phyloP scores from a whole-genome alignment of 1,284 basidiomycete genomes.

The Moesziomyces antarcticus region DNA sequence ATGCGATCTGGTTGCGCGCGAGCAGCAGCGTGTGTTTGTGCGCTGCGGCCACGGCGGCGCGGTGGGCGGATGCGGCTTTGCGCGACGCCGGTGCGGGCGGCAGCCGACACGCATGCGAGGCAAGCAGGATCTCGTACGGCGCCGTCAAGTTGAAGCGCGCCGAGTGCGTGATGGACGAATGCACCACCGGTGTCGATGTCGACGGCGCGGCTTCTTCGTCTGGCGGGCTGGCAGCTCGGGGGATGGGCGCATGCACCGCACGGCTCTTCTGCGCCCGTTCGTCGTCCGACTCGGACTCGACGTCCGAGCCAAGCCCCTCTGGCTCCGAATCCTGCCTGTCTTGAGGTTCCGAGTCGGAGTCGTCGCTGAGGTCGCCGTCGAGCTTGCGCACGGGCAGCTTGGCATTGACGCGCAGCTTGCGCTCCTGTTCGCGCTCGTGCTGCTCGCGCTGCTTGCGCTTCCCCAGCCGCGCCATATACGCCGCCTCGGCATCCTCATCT shows the following conservation, averaged over 20 bases:
- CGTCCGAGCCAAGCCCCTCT: constrained; percentile 13
- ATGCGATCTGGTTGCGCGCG: constrained; percentile 66
- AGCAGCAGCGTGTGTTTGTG: constrained; percentile 26
- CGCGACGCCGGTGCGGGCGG: constrained; percentile 12
- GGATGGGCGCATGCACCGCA: constrained; percentile 47
- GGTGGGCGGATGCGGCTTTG: constrained; percentile 14
- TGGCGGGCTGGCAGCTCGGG: constrained; percentile 6
- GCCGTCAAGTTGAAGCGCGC: constrained; percentile 56
- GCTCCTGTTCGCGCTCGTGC: constrained; percentile 24
- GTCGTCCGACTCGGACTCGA: constrained; percentile 16
- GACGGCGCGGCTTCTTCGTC: constrained; percentile 8
- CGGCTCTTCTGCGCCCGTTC: constrained; percentile 16
- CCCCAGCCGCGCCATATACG: constrained; percentile 38
- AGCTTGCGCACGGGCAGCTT: constrained; percentile 35
- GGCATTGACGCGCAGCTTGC: constrained; percentile 37
- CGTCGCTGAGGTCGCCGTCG: constrained; percentile 13
- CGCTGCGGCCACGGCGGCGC: constrained; percentile 7
- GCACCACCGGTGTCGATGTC: constrained; percentile 1
- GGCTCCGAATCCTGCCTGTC: constrained; percentile 28
- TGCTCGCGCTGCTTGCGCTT: constrained; percentile 45
- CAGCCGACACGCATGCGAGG: constrained; percentile 30
- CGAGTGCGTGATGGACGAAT: constrained; percentile 50
- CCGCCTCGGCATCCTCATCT: constrained; percentile 48
- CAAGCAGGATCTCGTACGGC: constrained; percentile 54
- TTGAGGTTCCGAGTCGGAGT: constrained; percentile 12